Conservation (phyloP, 2,329 filamentous ascomycete species). For the Bisporella sp. region DNA sequence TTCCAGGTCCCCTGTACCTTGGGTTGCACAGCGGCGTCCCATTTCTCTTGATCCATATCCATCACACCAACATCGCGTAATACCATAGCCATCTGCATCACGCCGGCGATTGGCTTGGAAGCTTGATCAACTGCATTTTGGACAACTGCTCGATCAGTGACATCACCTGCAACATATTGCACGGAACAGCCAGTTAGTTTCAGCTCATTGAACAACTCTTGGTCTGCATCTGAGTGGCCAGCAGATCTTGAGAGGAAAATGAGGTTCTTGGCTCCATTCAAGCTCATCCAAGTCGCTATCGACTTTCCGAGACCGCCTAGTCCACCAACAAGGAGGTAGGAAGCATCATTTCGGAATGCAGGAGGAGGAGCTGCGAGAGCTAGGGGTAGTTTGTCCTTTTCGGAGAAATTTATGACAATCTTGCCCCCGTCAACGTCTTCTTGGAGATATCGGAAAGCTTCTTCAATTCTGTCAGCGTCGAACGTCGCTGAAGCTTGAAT, state of each 20-base stretch:
- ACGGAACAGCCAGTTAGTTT: not conserved
- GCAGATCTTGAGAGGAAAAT: conserved; percentile 21
- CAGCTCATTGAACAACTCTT: not conserved
- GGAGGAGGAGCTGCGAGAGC: not conserved
- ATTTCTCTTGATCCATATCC: conserved; percentile 12
- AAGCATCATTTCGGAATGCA: not conserved
- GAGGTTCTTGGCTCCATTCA: conserved; percentile 24
- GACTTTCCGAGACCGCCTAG: conserved; percentile 26
- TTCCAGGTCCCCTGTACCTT: conserved; percentile 13
- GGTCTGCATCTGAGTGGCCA: not conserved
- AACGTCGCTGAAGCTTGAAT: not conserved
- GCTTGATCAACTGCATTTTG: not conserved
- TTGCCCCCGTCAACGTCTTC: not conserved
- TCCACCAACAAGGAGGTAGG: conserved; percentile 29
- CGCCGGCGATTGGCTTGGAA: conserved; percentile 6
- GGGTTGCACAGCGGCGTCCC: conserved; percentile 4
- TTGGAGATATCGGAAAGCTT: not conserved
- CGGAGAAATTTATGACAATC: not conserved
- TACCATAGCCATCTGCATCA: conserved; percentile 13
- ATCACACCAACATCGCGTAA: conserved; percentile 10
- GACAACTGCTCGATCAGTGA: not conserved
- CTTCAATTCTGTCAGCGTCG: not conserved
- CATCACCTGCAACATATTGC: not conserved
- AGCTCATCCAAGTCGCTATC: conserved; percentile 25
- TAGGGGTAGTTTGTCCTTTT: not conserved